A percentile compares a stretch with the other conserved stretches of the same genome.
These are phyloP conservation scores for Crithidia brevicula DNA, from an alignment of 208 protist genomes.

Conservation along the genomic window DNA sequence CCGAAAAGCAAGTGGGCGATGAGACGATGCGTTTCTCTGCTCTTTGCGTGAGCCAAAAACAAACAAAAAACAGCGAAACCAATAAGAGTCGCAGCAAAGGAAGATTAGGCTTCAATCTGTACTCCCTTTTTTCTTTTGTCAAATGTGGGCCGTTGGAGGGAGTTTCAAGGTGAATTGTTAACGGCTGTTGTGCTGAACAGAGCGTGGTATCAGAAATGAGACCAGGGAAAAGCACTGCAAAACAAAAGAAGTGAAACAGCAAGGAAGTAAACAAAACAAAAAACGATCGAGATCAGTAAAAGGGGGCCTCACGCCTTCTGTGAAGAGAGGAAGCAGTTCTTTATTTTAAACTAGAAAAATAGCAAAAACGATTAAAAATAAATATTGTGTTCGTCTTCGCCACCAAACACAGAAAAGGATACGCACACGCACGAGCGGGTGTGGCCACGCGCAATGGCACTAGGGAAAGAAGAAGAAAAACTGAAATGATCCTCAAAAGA, in stretches of 20 bases:
- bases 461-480: neutral
- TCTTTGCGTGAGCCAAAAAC: no score
- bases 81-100: neutral
- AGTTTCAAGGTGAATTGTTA: no score
- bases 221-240: neutral
- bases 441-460: no score
- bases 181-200: neutral
- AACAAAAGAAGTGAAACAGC: no score
- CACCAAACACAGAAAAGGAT: neutral
- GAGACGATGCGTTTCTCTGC: neutral
- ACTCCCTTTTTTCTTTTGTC: no score
- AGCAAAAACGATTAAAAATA: neutral
- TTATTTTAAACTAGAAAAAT: neutral
- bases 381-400: neutral
- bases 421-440: neutral
- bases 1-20: neutral
- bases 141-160: no score
- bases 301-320: neutral
- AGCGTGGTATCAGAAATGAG: neutral
- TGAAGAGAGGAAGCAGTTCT: neutral
- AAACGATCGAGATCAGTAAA: neutral
- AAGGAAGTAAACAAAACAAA: neutral
- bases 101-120: no score
- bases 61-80: neutral
- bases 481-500: neutral